These are phyloP conservation scores for Gentiana dahurica DNA, from an alignment of 257 asterid species.

Conservation along the genomic window DNA sequence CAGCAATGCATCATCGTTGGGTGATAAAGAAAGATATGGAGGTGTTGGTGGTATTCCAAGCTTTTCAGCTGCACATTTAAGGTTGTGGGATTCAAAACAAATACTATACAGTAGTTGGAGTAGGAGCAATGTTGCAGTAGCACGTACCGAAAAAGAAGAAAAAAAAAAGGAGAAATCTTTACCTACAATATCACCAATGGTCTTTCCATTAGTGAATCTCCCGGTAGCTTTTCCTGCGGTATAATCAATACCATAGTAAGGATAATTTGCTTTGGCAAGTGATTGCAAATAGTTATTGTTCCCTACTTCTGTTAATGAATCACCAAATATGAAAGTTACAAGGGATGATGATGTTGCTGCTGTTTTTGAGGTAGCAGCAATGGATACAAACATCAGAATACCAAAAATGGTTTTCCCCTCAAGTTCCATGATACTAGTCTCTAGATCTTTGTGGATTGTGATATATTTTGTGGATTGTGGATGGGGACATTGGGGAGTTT, in stretches of 20 bases:
- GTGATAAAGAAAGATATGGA: constrained; percentile 54
- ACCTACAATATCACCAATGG: constrained; percentile 73
- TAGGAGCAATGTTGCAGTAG: no score
- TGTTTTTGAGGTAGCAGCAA: background rate
- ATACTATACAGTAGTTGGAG: no score
- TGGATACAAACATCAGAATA: constrained; percentile 10
- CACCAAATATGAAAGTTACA: constrained; percentile 70
- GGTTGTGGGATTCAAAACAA: no score
- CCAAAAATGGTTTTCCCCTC: constrained; percentile 8
- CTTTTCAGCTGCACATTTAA: constrained; percentile 41
- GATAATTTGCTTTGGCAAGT: constrained; percentile 58
- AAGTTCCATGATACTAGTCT: constrained; percentile 4
- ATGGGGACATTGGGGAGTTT: background rate
- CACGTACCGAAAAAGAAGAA: background rate
- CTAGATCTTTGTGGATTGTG: background rate
- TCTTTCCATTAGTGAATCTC: constrained; percentile 79
- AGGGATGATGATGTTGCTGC: constrained; percentile 9
- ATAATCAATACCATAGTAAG: constrained; percentile 61
- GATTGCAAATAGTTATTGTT: constrained; percentile 66
- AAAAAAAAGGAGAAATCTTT: background rate
- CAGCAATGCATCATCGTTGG: constrained; percentile 48
- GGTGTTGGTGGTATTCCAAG: constrained; percentile 65
- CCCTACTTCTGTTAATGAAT: constrained; percentile 85
- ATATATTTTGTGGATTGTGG: background rate
- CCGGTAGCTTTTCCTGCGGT: constrained; percentile 55